Evolutionary conservation across 345 rosid genomes (phyloP), one percentile per base, ranked within the genome.

Genomic region (Camelina neglecta): DNA sequence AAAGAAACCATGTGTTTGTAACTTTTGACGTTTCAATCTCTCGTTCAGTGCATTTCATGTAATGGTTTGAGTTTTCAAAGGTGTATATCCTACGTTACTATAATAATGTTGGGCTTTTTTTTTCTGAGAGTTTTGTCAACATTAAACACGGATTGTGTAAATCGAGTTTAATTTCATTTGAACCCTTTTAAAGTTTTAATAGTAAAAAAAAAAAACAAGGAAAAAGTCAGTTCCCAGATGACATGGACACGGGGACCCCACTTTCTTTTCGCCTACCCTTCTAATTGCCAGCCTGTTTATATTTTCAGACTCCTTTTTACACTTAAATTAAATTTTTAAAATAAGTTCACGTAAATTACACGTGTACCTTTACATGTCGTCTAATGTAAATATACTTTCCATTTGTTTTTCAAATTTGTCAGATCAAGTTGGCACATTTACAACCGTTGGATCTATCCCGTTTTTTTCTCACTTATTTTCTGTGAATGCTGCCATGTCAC

Each of bases 171-270:
- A 18, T 18, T 18, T 18, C 18, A 18, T 18, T 18, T 18, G 18
- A 18, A 18, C 18, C 18, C 18, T 18, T 18, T 18, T 18, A 18
- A 18, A 18, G 18, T 18, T 18, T 18, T 18, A 18, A 18, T 0
- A 24, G 1, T 21, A 21, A 29, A 31, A 23, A 0, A 33, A 23
- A 62, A 45, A 35, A 69, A 45, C 11, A 33, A 70, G 48, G 7
- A n/a, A 59, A 42, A 57, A 66, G 77, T 60, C 20, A 29, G 8
- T 66, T 33, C 6, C 56, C 47, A 58, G 49, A 44, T 78, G 76
- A 78, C 81, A 39, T 78, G 77, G 73, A 66, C 77, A 78, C 63
- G 71, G 67, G 81, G 81, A 78, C 77, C 81, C 77, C 77, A 72
- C 67, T 57, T n/a, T 47, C 0, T 18, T 29, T 20, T 58, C 48